Conservation (phyloP, 2,329 filamentous ascomycete species). For the Ophioceras dolichostomum region DNA sequence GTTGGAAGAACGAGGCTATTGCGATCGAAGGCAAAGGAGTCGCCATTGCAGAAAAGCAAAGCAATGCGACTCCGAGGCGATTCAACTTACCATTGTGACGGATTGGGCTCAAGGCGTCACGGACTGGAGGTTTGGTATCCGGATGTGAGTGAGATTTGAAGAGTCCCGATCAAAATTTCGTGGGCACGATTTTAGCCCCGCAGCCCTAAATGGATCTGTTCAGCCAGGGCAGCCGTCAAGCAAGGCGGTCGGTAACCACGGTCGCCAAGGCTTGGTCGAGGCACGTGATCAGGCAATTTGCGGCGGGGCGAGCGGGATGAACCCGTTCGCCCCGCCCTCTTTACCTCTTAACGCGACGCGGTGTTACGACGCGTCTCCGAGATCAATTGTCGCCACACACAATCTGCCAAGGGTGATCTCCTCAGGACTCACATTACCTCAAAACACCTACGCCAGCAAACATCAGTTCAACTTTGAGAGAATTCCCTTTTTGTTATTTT, state of each 20-base stretch:
- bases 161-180: constrained; percentile 14
- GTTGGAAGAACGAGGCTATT: not conserved
- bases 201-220: constrained; percentile 15
- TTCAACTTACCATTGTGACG: constrained; percentile 59
- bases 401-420: no score
- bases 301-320: no score
- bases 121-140: constrained; percentile 6
- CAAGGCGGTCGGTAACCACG: constrained; percentile 20
- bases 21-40: not conserved
- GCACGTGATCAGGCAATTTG: not conserved
- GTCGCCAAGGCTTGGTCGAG: no score
- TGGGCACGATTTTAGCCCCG: constrained; percentile 25
- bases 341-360: no score
- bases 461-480: no score
- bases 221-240: constrained; percentile 2
- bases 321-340: no score
- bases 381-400: no score
- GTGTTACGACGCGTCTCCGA: no score
- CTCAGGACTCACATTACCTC: no score
- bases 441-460: no score
- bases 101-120: constrained; percentile 28
- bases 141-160: constrained; percentile 18
- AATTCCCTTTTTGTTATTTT: no score
- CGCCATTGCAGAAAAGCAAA: not conserved
- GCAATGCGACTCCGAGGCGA: no score